phyloP scores from a whole-genome alignment of 805 yeast species.

The Tetrapisispora phaffii region DNA sequence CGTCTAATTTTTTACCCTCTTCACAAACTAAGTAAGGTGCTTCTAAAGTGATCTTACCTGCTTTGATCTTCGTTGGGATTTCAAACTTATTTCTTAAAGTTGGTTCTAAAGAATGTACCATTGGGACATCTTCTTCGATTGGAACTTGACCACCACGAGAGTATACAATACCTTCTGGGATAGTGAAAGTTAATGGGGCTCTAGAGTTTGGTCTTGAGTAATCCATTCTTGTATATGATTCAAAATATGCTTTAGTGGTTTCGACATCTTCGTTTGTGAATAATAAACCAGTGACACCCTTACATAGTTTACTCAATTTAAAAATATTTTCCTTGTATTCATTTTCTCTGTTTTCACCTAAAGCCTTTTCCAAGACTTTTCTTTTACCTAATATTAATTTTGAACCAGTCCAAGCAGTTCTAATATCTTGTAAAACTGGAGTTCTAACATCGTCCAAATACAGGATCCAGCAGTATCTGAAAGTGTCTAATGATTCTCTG shows the following conservation, averaged over 20 bases:
- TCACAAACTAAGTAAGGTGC: conserved; percentile 73
- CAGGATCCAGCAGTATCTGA: conserved; percentile 74
- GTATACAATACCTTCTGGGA: conserved; percentile 86
- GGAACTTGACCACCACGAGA: conserved; percentile 93
- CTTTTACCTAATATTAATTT: conserved; percentile 84
- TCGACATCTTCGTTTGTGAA: conserved; percentile 84
- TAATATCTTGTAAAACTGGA: conserved; percentile 85
- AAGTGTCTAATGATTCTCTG: conserved; percentile 68
- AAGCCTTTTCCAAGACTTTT: conserved; percentile 84
- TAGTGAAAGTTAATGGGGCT: conserved; percentile 71
- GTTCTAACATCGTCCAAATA: conserved; percentile 88
- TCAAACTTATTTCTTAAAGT: conserved; percentile 82
- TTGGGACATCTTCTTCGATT: conserved; percentile 86
- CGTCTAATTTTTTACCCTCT: conserved; percentile 73
- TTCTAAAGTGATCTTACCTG: conserved; percentile 74
- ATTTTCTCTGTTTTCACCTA: conserved; percentile 79
- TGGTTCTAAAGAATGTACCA: conserved; percentile 92
- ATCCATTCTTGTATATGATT: conserved; percentile 66
- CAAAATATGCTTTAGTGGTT: conserved; percentile 84
- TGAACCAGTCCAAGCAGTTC: conserved; percentile 89
- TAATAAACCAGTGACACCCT: conserved; percentile 79
- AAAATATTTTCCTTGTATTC: conserved; percentile 83
- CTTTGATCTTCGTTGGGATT: conserved; percentile 81
- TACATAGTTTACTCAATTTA: conserved; percentile 49
- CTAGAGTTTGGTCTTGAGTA: conserved; percentile 82